These are phyloP conservation scores for Backusella liffmaniae DNA, from an alignment of 192 early-diverging fungal genomes.

Conservation along the genomic window DNA sequence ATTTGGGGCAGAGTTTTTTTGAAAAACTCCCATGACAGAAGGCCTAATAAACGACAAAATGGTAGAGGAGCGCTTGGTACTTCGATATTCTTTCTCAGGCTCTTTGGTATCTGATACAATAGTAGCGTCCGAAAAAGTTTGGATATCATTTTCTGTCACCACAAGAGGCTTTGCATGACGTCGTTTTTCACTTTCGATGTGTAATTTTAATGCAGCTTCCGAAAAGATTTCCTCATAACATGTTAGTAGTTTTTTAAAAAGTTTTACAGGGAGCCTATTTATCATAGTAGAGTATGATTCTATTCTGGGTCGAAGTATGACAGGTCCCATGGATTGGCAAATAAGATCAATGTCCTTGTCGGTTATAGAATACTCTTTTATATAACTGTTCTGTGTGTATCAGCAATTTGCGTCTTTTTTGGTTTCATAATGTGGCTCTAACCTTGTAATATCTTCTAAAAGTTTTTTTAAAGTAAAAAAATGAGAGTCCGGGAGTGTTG, in stretches of 20 bases:
- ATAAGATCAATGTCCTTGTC: constrained; percentile 35
- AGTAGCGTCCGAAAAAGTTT: background rate
- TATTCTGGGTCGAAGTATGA: constrained; percentile 42
- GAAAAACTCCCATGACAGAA: constrained; percentile 24
- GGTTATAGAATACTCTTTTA: background rate
- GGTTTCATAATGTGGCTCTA: background rate
- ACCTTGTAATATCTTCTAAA: constrained; percentile 29
- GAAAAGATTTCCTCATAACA: constrained; percentile 45
- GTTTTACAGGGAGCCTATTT: constrained; percentile 39
- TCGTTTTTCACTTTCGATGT: constrained; percentile 27
- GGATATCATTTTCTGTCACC: background rate
- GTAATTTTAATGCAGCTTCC: constrained; percentile 10
- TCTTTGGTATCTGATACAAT: background rate
- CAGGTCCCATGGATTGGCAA: constrained; percentile 45
- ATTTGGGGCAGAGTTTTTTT: constrained; percentile 5
- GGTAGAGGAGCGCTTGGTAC: background rate
- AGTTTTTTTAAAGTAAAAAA: constrained; percentile 48
- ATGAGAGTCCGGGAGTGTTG: constrained; percentile 42
- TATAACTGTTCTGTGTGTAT: background rate
- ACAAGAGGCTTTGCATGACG: constrained; percentile 17
- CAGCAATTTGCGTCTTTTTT: background rate
- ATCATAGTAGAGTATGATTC: constrained; percentile 42
- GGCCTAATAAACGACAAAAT: constrained; percentile 24
- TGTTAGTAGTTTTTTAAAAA: constrained; percentile 44
- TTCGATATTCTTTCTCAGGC: background rate